phyloP scores from a whole-genome alignment of 176 grass and related monocot genomes.

The Avena insularis region DNA sequence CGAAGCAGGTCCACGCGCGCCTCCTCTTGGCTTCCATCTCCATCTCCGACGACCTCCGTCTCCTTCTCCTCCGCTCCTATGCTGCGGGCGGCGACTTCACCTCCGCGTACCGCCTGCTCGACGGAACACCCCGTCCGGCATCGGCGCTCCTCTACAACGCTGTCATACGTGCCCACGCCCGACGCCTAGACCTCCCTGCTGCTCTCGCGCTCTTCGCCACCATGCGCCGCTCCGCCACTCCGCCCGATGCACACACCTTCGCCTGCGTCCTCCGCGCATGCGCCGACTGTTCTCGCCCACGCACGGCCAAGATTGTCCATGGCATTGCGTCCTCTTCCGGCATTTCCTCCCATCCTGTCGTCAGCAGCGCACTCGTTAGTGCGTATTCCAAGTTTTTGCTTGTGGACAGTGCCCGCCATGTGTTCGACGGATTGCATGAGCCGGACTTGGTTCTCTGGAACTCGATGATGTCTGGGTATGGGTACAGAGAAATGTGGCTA shows the following conservation, averaged over 20 bases:
- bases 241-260: slow-evolving; percentile 66
- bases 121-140: slow-evolving; percentile 39
- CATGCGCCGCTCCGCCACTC: slow-evolving; percentile 47
- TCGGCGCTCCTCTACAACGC: slow-evolving; percentile 63
- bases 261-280: slow-evolving; percentile 70
- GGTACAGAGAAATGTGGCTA: slow-evolving; percentile 55
- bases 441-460: slow-evolving; percentile 70
- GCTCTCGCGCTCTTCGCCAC: slow-evolving; percentile 49
- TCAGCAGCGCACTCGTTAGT: slow-evolving; percentile 55
- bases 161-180: slow-evolving; percentile 63
- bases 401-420: slow-evolving; percentile 25
- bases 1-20: slow-evolving; percentile 65
- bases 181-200: slow-evolving; percentile 40
- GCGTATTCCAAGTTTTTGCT: slow-evolving; percentile 54
- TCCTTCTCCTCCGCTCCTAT: slow-evolving; percentile 60
- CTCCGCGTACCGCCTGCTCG: slow-evolving; percentile 57
- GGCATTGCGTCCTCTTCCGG: slow-evolving; percentile 20
- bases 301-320: slow-evolving; percentile 35
- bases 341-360: slow-evolving; percentile 34
- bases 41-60: slow-evolving; percentile 36
- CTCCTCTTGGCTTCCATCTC: slow-evolving; percentile 35
- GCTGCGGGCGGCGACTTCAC: slow-evolving; percentile 43
- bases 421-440: slow-evolving; percentile 52
- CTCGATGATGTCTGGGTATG: slow-evolving; percentile 65
- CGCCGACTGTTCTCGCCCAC: slow-evolving; percentile 48